These are phyloP conservation scores for Lichtheimia corymbifera DNA, from an alignment of 371 early-diverging fungal species.

Conservation along the genomic window DNA sequence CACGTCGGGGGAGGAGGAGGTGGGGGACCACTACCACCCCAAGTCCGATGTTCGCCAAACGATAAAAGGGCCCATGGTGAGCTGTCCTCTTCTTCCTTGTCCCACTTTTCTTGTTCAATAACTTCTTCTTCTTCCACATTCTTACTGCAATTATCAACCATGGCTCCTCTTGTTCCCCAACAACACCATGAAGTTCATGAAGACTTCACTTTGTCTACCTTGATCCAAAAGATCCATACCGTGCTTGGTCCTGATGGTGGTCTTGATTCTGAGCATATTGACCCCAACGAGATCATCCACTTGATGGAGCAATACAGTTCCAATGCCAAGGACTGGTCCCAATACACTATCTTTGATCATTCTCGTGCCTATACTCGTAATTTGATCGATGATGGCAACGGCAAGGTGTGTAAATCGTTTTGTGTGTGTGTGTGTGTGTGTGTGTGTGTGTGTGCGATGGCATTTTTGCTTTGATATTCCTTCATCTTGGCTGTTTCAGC, in stretches of 20 bases:
- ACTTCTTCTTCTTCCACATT: too few relatives aligned
- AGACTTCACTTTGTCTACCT: conserved; percentile 11
- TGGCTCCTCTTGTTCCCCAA: conserved; percentile 10
- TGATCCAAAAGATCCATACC: conserved; percentile 19
- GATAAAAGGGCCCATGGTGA: not conserved
- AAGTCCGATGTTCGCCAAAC: not conserved
- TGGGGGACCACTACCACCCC: too few relatives aligned
- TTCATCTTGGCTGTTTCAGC: too few relatives aligned
- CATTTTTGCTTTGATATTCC: too few relatives aligned
- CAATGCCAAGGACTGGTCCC: conserved; percentile 71
- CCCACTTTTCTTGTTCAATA: not conserved
- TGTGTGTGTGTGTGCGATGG: too few relatives aligned
- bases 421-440: too few relatives aligned
- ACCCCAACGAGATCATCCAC: conserved; percentile 59
- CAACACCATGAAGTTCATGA: not conserved
- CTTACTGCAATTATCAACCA: not conserved
- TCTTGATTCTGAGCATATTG: conserved; percentile 56
- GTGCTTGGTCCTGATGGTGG: conserved; percentile 29
- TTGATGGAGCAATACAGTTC: conserved; percentile 69
- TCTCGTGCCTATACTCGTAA: conserved; percentile 79
- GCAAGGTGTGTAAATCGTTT: conserved; percentile 48
- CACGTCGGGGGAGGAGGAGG: too few relatives aligned
- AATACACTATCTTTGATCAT: conserved; percentile 81
- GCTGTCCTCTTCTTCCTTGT: not conserved
- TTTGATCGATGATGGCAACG: conserved; percentile 91